Percentiles rank a stretch among this genome's conserved stretches.
phyloP scores from a whole-genome alignment of 345 rosid species.

The Eutrema japonicum region DNA sequence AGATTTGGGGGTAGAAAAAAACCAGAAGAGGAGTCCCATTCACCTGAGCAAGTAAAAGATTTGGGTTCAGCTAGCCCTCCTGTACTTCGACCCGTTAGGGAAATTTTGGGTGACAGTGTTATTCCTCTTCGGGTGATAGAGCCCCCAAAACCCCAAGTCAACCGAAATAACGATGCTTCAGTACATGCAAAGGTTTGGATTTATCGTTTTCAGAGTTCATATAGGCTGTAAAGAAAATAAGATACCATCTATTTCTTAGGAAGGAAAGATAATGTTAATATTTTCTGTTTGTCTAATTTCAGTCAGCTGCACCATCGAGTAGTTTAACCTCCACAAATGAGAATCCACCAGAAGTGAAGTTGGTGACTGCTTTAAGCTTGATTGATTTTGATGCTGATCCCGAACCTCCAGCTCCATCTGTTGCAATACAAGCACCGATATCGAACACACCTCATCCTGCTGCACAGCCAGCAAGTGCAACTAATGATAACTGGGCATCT shows the following conservation, averaged over 20 bases:
- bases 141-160: slow-evolving; percentile 81
- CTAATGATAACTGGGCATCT: slow-evolving; percentile 50
- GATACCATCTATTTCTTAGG: neutral
- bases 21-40: slow-evolving; percentile 44
- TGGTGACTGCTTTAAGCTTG: slow-evolving; percentile 67
- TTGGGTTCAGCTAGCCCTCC: slow-evolving; percentile 75
- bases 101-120: slow-evolving; percentile 86
- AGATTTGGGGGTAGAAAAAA: slow-evolving; percentile 71
- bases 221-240: neutral
- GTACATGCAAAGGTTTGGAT: slow-evolving; percentile 61
- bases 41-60: slow-evolving; percentile 77
- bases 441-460: slow-evolving; percentile 46
- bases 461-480: slow-evolving; percentile 35
- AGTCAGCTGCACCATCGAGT: slow-evolving; percentile 73
- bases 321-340: slow-evolving; percentile 65
- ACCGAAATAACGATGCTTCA: slow-evolving; percentile 54
- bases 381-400: slow-evolving; percentile 94
- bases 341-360: slow-evolving; percentile 69
- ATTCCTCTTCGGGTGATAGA: slow-evolving; percentile 74
- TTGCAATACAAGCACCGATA: slow-evolving; percentile 53
- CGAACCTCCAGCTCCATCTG: slow-evolving; percentile 55
- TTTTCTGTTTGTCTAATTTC: slow-evolving; percentile 43
- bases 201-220: slow-evolving; percentile 17
- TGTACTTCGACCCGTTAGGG: slow-evolving; percentile 80
- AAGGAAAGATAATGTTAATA: slow-evolving; percentile 5